Evolutionary conservation across 371 early-diverging fungal species (phyloP).

Genomic region (Mucor ambiguus): DNA sequence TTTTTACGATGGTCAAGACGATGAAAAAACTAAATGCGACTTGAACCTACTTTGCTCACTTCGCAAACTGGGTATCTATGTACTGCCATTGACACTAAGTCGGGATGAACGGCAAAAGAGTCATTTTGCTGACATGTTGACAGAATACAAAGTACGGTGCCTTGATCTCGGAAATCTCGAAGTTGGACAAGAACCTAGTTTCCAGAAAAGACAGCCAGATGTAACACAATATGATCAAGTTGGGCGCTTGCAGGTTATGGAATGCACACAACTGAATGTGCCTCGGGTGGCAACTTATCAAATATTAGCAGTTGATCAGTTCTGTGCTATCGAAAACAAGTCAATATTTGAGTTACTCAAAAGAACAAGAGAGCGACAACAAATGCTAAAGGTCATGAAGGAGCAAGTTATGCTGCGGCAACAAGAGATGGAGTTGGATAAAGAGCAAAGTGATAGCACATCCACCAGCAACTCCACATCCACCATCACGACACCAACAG

Average conservation of each 20-base stretch:
- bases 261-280: constrained; percentile 34
- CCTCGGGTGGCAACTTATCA: constrained; percentile 40
- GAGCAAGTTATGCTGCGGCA: neutral
- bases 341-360: constrained; percentile 37
- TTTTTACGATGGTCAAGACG: constrained; percentile 37
- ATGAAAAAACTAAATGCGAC: constrained; percentile 24
- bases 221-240: constrained; percentile 7
- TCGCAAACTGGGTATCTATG: constrained; percentile 34
- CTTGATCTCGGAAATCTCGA: constrained; percentile 23
- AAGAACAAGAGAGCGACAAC: constrained; percentile 34
- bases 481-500: neutral
- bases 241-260: constrained; percentile 18
- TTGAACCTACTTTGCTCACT: constrained; percentile 33
- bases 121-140: constrained; percentile 21
- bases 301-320: constrained; percentile 42
- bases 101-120: constrained; percentile 13
- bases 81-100: constrained; percentile 27
- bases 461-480: neutral
- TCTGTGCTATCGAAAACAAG: constrained; percentile 34
- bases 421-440: neutral
- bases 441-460: neutral
- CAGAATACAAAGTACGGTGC: constrained; percentile 20
- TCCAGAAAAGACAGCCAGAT: neutral
- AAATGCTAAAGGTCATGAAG: constrained; percentile 16
- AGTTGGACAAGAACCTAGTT: constrained; percentile 18